A percentile compares a stretch with the other conserved stretches of the same genome.
Conservation (phyloP, 129 eudicot genomes). For the Helianthus tuberosus region DNA sequence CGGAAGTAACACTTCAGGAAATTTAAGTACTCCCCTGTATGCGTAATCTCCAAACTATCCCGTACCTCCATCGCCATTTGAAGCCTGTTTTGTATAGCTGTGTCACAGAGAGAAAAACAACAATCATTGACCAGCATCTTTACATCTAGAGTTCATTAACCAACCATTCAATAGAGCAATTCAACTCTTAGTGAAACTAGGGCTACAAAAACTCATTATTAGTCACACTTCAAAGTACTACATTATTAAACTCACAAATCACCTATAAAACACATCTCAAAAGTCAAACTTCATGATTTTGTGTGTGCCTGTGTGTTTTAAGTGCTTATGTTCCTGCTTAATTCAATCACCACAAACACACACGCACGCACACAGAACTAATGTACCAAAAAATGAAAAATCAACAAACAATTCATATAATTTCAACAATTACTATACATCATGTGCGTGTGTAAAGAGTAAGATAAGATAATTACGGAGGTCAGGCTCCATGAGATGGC, state of each 20-base stretch:
- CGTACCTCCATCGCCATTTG: constrained; percentile 99
- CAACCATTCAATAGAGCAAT: constrained; percentile 11
- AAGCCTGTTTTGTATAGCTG: constrained; percentile 79
- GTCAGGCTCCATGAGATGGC: constrained; percentile 83
- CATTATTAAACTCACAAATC: not conserved
- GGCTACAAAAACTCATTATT: constrained; percentile 1
- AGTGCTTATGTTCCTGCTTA: too few relatives aligned
- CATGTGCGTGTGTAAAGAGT: constrained; percentile 19
- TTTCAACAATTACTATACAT: not conserved
- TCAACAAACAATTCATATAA: not conserved
- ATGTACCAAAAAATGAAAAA: not conserved
- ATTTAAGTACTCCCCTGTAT: constrained; percentile 94
- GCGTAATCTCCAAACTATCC: constrained; percentile 94
- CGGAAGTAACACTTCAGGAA: constrained; percentile 87
- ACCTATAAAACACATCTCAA: too few relatives aligned
- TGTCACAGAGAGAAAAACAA: constrained; percentile 9
- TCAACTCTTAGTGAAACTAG: too few relatives aligned
- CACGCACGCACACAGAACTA: not conserved
- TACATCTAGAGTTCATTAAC: not conserved
- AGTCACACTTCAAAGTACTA: not conserved
- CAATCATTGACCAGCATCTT: constrained; percentile 9
- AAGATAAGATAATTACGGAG: constrained; percentile 43
- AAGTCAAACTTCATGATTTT: too few relatives aligned
- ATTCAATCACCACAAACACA: not conserved
- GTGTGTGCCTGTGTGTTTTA: too few relatives aligned